Percentiles rank a stretch among this genome's conserved stretches.
phyloP scores from a whole-genome alignment of 2,329 filamentous ascomycete species.

The Cercospora zeae-maydis region DNA sequence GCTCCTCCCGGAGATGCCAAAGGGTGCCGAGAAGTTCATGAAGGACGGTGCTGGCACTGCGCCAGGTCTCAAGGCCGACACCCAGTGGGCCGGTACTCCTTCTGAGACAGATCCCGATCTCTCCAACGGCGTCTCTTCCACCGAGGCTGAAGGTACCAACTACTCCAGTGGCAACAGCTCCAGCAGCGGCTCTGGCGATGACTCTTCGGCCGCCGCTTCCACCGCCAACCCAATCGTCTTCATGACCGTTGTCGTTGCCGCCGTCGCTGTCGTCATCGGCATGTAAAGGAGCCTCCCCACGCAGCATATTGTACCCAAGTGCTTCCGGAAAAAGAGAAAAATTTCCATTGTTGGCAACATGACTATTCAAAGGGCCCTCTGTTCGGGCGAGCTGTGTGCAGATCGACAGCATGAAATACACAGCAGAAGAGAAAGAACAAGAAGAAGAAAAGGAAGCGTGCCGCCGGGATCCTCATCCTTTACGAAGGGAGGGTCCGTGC shows the following conservation, averaged over 20 bases:
- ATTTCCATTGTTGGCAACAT: neutral
- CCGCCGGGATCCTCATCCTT: neutral
- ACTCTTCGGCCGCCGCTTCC: constrained; percentile 24
- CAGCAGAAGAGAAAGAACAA: neutral
- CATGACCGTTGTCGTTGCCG: constrained; percentile 9
- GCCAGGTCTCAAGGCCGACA: constrained; percentile 50
- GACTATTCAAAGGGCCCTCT: neutral
- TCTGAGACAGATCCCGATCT: constrained; percentile 47
- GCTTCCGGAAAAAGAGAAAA: neutral
- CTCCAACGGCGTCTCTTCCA: constrained; percentile 31
- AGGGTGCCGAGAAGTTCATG: constrained; percentile 54
- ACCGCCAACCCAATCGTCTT: constrained; percentile 26
- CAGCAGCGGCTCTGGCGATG: constrained; percentile 29
- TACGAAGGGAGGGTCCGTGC: neutral
- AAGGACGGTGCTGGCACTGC: constrained; percentile 55
- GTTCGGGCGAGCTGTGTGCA: neutral
- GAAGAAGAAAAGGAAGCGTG: neutral
- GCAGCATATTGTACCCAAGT: neutral
- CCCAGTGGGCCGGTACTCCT: constrained; percentile 48
- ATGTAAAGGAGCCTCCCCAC: neutral
- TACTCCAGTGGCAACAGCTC: constrained; percentile 15
- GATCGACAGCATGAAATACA: neutral
- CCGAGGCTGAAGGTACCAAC: constrained; percentile 22
- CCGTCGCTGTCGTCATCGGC: constrained; percentile 4
- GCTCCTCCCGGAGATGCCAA: constrained; percentile 55